These are phyloP conservation scores for Dichotomopilus funicola DNA, from an alignment of 2,329 filamentous ascomycete species.

Conservation along the genomic window DNA sequence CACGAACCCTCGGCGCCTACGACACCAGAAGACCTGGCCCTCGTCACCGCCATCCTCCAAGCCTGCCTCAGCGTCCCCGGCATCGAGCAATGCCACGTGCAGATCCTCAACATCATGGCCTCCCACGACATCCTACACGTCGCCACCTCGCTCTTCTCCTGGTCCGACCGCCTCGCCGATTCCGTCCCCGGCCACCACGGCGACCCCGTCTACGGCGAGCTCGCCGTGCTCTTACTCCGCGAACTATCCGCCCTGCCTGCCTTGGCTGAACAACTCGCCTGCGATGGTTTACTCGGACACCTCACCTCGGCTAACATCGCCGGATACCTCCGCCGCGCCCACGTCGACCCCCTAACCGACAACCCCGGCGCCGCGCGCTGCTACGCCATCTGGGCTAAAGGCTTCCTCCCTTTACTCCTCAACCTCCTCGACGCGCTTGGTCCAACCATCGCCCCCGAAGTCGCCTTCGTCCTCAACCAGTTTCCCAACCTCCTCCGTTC, in stretches of 20 bases:
- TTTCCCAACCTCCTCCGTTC: constrained; percentile 73
- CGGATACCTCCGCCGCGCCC: constrained; percentile 63
- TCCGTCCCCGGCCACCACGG: constrained; percentile 37
- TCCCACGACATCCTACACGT: constrained; percentile 71
- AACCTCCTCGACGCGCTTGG: constrained; percentile 82
- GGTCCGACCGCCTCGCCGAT: constrained; percentile 76
- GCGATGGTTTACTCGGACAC: constrained; percentile 75
- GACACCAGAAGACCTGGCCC: constrained; percentile 72
- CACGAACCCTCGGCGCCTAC: constrained; percentile 65
- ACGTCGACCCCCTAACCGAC: constrained; percentile 73
- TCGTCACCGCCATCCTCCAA: constrained; percentile 83
- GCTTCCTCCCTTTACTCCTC: constrained; percentile 78
- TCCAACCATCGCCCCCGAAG: constrained; percentile 72
- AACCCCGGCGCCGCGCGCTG: constrained; percentile 62
- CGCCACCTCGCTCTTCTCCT: constrained; percentile 83
- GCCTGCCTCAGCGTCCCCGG: constrained; percentile 73
- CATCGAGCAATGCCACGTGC: constrained; percentile 62
- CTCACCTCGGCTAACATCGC: constrained; percentile 74
- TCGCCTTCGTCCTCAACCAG: constrained; percentile 80
- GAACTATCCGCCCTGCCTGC: constrained; percentile 75
- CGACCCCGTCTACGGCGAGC: constrained; percentile 87
- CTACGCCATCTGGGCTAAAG: constrained; percentile 85
- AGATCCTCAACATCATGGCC: constrained; percentile 63
- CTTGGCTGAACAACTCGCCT: constrained; percentile 83
- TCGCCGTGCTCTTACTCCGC: constrained; percentile 82